These are phyloP conservation scores for Lachancea quebecensis DNA, from an alignment of 805 yeast species.

Conservation along the genomic window DNA sequence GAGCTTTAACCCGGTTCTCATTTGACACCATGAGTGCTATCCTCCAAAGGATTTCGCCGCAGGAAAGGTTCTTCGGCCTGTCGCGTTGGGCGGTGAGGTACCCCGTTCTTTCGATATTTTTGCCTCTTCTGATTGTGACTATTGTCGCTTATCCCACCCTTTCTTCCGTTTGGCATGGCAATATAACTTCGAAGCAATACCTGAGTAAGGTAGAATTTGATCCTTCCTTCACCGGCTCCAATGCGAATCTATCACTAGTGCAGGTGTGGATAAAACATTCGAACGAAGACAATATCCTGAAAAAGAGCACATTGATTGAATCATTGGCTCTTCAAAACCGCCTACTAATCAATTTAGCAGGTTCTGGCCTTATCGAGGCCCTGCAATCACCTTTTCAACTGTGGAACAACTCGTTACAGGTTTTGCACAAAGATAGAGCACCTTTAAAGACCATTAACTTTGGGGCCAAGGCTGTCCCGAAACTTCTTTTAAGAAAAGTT, in stretches of 20 bases:
- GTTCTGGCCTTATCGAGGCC: constrained; percentile 10
- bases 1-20: background rate
- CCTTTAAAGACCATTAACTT: constrained; percentile 37
- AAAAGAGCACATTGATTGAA: constrained; percentile 33
- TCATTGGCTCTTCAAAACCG: constrained; percentile 32
- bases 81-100: constrained; percentile 20
- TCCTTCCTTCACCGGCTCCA: background rate
- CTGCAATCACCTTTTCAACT: constrained; percentile 38
- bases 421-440: constrained; percentile 29
- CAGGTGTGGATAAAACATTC: constrained; percentile 20
- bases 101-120: constrained; percentile 40
- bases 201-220: constrained; percentile 7
- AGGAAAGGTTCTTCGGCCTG: background rate
- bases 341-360: constrained; percentile 22
- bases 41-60: background rate
- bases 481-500: constrained; percentile 33
- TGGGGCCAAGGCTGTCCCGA: constrained; percentile 17
- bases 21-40: background rate
- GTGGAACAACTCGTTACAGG: constrained; percentile 35
- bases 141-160: constrained; percentile 45
- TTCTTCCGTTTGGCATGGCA: constrained; percentile 20
- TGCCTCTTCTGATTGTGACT: constrained; percentile 43
- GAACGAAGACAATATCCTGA: constrained; percentile 23
- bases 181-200: constrained; percentile 26
- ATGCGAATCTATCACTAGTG: constrained; percentile 18